Percentiles rank a stretch among this genome's conserved stretches.
These are phyloP conservation scores for Tuctoria greenei DNA, from an alignment of 176 grass and related monocot genomes.

Conservation along the genomic window DNA sequence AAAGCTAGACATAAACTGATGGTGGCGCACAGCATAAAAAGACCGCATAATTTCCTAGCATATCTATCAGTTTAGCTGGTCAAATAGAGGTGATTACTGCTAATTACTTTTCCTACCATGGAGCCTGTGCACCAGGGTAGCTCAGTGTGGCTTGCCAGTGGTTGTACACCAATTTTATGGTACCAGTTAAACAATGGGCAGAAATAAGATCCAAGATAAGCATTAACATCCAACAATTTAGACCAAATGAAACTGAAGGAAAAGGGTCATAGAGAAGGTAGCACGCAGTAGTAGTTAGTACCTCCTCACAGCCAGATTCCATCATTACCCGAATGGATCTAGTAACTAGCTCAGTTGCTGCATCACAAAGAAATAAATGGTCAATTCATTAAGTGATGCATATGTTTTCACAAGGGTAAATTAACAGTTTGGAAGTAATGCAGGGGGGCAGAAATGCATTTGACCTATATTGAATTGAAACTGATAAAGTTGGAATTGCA, in stretches of 20 bases:
- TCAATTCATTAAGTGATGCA: not conserved
- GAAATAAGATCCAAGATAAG: not conserved
- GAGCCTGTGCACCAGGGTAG: too few species aligned
- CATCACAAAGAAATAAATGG: constrained; percentile 30
- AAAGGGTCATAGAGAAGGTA: not conserved
- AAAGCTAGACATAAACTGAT: too few species aligned
- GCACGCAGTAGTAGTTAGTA: constrained; percentile 21
- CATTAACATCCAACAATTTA: not conserved
- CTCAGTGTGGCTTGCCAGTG: too few species aligned
- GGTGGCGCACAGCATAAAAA: too few species aligned
- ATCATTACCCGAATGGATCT: constrained; percentile 81
- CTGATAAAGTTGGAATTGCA: not conserved
- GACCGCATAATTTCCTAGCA: too few species aligned
- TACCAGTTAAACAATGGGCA: not conserved
- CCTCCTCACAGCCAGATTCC: constrained; percentile 96
- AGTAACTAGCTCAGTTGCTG: constrained; percentile 87
- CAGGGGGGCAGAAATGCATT: not conserved
- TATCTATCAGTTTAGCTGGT: too few species aligned
- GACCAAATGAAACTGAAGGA: not conserved
- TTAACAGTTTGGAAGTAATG: not conserved
- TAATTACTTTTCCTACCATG: too few species aligned
- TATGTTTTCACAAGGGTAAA: not conserved
- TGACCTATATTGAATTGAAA: not conserved
- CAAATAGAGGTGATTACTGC: too few species aligned
- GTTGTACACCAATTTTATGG: not conserved